These are phyloP conservation scores for Phialophora verrucosa DNA, from an alignment of 2,329 filamentous ascomycete species.

Conservation along the genomic window DNA sequence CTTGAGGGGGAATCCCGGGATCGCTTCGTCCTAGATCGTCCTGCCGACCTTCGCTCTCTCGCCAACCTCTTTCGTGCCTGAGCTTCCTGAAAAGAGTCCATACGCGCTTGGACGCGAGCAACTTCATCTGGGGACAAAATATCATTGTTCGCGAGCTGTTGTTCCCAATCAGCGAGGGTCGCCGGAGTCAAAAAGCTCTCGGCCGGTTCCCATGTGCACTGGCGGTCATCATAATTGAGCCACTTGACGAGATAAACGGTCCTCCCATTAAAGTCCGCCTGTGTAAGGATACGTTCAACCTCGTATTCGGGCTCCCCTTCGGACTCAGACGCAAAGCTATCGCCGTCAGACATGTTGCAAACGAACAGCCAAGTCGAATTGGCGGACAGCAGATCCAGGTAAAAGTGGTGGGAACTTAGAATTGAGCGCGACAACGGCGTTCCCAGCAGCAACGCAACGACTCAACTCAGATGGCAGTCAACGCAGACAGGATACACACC, in stretches of 20 bases:
- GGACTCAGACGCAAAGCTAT: neutral
- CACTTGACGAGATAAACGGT: constrained; percentile 68
- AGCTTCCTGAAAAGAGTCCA: constrained; percentile 23
- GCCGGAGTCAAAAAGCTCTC: constrained; percentile 48
- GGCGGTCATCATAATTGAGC: constrained; percentile 63
- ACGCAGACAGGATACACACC: neutral
- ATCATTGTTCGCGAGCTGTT: constrained; percentile 43
- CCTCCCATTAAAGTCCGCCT: constrained; percentile 47
- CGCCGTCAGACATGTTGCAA: constrained; percentile 8
- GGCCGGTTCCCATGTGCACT: constrained; percentile 61
- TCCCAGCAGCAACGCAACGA: neutral
- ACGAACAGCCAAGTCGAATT: neutral
- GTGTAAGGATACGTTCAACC: constrained; percentile 61
- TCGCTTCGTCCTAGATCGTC: neutral
- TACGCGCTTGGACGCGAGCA: constrained; percentile 27
- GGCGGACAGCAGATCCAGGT: neutral
- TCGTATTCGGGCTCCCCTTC: constrained; percentile 57
- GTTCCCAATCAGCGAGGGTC: constrained; percentile 50
- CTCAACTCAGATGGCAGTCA: neutral
- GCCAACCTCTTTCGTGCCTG: constrained; percentile 3
- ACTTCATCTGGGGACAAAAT: constrained; percentile 30
- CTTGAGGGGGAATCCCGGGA: neutral
- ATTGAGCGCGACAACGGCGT: neutral
- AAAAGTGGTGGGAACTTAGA: neutral
- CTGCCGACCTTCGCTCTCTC: neutral